A percentile compares a stretch with the other conserved stretches of the same genome.
Evolutionary conservation across 345 rosid genomes (phyloP).

Genomic region (Eutrema yunnanense): DNA sequence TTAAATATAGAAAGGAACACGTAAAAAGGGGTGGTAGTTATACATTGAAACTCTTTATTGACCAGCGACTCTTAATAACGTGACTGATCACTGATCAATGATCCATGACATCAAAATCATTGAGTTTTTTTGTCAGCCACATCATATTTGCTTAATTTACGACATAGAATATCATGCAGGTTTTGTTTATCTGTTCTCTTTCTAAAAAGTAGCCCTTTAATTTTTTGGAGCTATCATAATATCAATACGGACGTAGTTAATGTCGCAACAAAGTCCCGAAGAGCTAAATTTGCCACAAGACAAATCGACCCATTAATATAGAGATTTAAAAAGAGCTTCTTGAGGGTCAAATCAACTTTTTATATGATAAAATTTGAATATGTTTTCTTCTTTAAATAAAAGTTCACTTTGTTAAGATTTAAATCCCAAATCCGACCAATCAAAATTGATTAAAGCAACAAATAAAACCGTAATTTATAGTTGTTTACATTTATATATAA

Average conservation of each 20-base stretch:
- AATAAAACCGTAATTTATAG: too few species aligned
- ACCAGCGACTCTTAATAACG: neutral
- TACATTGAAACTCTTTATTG: constrained; percentile 8
- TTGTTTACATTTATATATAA: too few species aligned
- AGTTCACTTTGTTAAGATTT: too few species aligned
- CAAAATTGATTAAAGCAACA: too few species aligned
- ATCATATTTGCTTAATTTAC: neutral
- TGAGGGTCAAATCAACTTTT: neutral
- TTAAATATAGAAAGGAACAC: neutral
- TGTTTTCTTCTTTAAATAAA: neutral
- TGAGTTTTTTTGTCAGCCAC: neutral
- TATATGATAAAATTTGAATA: too few species aligned
- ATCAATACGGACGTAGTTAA: neutral
- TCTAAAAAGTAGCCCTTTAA: neutral
- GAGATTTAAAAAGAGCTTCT: neutral
- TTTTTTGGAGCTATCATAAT: neutral
- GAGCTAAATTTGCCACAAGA: neutral
- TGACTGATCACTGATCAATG: neutral
- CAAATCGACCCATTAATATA: neutral
- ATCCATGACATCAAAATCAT: neutral
- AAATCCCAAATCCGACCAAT: too few species aligned
- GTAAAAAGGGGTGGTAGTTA: neutral
- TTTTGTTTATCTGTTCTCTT: neutral
- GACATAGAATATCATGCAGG: neutral
- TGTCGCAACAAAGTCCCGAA: neutral